These are phyloP conservation scores for Barnettozyma populi DNA, from an alignment of 805 yeast species.

Conservation along the genomic window DNA sequence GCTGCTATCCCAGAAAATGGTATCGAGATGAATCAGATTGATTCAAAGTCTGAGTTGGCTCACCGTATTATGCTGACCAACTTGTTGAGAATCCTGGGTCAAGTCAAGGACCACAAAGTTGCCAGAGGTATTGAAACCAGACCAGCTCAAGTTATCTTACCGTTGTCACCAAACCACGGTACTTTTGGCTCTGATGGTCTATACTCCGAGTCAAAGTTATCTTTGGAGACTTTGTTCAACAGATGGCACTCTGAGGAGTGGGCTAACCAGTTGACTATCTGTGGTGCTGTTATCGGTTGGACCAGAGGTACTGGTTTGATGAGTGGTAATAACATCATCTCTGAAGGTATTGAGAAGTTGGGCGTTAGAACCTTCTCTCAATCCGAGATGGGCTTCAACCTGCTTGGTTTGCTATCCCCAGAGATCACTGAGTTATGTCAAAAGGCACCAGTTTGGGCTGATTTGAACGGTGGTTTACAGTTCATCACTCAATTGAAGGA, in stretches of 20 bases:
- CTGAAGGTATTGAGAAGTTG: constrained; percentile 91
- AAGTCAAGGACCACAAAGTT: constrained; percentile 77
- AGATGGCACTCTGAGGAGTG: constrained; percentile 99
- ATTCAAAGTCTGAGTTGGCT: constrained; percentile 94
- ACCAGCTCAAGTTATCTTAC: constrained; percentile 96
- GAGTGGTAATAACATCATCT: constrained; percentile 95
- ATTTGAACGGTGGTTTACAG: constrained; percentile 98
- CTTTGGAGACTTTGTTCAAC: constrained; percentile 93
- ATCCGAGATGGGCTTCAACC: constrained; percentile 98
- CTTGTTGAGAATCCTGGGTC: constrained; percentile 86
- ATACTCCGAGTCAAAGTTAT: constrained; percentile 95
- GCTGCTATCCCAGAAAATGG: constrained; percentile 99
- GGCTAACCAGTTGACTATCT: constrained; percentile 88
- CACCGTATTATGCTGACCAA: constrained; percentile 98
- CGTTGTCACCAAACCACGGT: constrained; percentile 98
- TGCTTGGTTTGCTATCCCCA: constrained; percentile 89
- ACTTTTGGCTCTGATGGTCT: constrained; percentile 98
- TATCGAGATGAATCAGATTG: constrained; percentile 87
- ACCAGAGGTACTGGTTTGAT: constrained; percentile 99
- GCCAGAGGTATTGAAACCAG: constrained; percentile 79
- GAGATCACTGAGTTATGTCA: constrained; percentile 82
- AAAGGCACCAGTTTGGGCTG: constrained; percentile 94
- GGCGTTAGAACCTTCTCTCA: constrained; percentile 99
- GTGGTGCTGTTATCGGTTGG: constrained; percentile 99
- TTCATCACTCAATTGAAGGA: constrained; percentile 88